Base-by-base conservation (phyloP, 257 asterid genomes). In the Datura wrightii region DNA sequence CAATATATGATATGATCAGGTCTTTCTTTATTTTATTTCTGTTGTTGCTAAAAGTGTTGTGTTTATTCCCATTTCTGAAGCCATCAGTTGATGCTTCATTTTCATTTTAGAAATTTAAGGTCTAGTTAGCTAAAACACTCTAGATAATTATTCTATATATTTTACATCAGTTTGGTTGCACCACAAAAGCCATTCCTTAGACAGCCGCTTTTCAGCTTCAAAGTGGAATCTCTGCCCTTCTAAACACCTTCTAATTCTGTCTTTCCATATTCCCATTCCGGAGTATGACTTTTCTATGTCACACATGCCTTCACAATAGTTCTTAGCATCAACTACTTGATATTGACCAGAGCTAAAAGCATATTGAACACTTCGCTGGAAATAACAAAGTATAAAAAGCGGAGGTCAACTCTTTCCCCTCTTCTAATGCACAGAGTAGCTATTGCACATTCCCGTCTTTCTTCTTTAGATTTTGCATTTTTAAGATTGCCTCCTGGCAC, bases 401-500 rank as follows among this genome's bases (percentile, higher is more conserved):
- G 71, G 18, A 13, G 8, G 71, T 63, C 36, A 34, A 63, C 42
- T 11, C 42, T 63, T 63, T 63, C 2, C 71, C 71, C 71, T 63
- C 71, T 10, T 10, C 10, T 11, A 24, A 36, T 16, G 14, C 71
- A 63, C 13, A 8, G 16, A 63, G 42, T 10, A 34, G 41, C 71
- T 4, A 63, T 36, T 34, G 42, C 71, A 24, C 42, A 63, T 36
- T 10, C 11, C 39, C 11, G 5, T 8, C 36, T 60, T 60, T 60
- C 67, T 60, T 60, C 39, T 19, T 60, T 4, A 63, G 71, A 24
- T 31, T 63, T 31, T 63, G 41, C 18, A 11, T 4, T 10, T 13
- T 63, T 63, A 34, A 63, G 42, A 10, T 55, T 62, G 70, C 71
- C 11, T 63, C 67, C 71, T 63, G 71, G 71, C 41, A 63, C 71